A percentile compares a stretch with the other conserved stretches of the same genome.
These are phyloP conservation scores for Ampelomyces quisqualis DNA, from an alignment of 2,329 filamentous ascomycete species.

Conservation along the genomic window DNA sequence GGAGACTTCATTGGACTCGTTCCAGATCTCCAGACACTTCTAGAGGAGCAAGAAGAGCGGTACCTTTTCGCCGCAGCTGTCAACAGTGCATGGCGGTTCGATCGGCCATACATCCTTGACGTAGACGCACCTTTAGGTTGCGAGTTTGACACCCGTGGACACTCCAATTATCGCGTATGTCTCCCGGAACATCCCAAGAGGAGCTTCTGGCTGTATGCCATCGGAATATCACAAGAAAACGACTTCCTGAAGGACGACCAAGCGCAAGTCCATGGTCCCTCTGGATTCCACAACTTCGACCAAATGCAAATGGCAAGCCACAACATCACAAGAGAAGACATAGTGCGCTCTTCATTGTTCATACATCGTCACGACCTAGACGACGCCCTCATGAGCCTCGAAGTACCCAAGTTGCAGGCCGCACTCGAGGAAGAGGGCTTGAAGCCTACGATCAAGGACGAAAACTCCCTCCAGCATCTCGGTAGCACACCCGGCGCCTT, in stretches of 20 bases:
- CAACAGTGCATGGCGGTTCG: not conserved
- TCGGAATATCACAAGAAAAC: not conserved
- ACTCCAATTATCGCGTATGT: not conserved
- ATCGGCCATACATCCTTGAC: slow-evolving; percentile 1
- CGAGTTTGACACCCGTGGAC: not conserved
- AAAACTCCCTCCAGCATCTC: not conserved
- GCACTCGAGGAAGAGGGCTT: not conserved
- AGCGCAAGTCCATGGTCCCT: slow-evolving; percentile 3
- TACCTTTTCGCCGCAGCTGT: not conserved
- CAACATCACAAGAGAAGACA: slow-evolving; percentile 18
- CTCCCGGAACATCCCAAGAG: not conserved
- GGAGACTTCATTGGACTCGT: not conserved
- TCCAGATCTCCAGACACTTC: not conserved
- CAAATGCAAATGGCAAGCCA: slow-evolving; percentile 12
- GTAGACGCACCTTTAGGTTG: not conserved
- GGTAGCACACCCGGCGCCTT: slow-evolving; percentile 5
- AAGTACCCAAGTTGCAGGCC: not conserved
- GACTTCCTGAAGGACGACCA: not conserved
- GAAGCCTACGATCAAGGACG: not conserved
- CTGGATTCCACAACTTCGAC: slow-evolving; percentile 2
- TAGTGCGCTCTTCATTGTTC: slow-evolving; percentile 8
- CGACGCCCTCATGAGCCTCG: not conserved
- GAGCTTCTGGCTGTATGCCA: slow-evolving; percentile 1
- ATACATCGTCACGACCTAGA: slow-evolving; percentile 2
- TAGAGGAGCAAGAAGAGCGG: not conserved